These are phyloP conservation scores for Camellia japonica DNA, from an alignment of 148 eudicot genomes.

Conservation along the genomic window DNA sequence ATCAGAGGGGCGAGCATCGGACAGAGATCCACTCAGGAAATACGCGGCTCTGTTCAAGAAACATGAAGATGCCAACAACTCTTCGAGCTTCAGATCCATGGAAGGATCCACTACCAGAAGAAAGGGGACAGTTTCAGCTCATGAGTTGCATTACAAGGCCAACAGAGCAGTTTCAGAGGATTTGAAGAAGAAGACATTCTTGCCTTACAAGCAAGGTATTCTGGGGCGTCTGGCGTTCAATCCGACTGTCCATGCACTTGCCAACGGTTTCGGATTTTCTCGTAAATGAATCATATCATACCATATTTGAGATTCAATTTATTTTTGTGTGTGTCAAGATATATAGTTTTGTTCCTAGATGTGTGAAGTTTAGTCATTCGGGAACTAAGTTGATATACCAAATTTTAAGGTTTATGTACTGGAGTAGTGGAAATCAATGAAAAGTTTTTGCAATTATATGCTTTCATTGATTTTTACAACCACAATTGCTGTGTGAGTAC, in stretches of 20 bases:
- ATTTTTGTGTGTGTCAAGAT: not conserved
- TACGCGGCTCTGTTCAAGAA: slow-evolving; percentile 37
- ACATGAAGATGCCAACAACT: slow-evolving; percentile 41
- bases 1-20: slow-evolving; percentile 69
- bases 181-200: slow-evolving; percentile 65
- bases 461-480: slow-evolving; percentile 11
- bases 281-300: slow-evolving; percentile 8
- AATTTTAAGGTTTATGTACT: slow-evolving; percentile 9
- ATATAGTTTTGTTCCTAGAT: not conserved
- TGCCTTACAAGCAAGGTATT: slow-evolving; percentile 78
- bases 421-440: slow-evolving; percentile 10
- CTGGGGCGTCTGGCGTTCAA: slow-evolving; percentile 62
- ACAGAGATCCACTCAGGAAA: slow-evolving; percentile 55
- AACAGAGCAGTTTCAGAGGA: slow-evolving; percentile 69
- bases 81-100: slow-evolving; percentile 28
- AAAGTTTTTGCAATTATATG: slow-evolving; percentile 26
- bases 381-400: slow-evolving; percentile 12
- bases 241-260: slow-evolving; percentile 37
- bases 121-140: slow-evolving; percentile 51
- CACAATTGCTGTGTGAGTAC: not conserved
- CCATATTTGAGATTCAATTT: not conserved
- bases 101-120: slow-evolving; percentile 32
- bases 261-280: slow-evolving; percentile 40
- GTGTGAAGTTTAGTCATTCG: not conserved
- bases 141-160: slow-evolving; percentile 62